Evolutionary conservation across 83 land plant species (phyloP).

Genomic region (Picea abies): DNA sequence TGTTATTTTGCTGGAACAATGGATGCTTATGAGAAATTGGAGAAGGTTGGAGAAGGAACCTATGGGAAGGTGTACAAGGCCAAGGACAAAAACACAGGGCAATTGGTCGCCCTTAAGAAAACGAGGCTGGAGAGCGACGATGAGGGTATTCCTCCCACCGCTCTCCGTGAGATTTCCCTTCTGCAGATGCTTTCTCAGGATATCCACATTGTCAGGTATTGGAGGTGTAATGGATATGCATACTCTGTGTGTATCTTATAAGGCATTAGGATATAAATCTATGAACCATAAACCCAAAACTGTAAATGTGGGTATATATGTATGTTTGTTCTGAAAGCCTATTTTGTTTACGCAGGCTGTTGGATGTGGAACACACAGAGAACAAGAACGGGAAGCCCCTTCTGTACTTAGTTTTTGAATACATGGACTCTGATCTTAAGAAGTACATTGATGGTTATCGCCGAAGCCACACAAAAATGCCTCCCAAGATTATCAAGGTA

Average conservation of each 20-base stretch:
- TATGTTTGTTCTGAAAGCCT: neutral
- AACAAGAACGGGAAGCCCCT: constrained; percentile 76
- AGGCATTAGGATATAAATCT: no score
- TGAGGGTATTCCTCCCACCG: constrained; percentile 96
- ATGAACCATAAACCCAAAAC: no score
- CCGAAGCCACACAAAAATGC: constrained; percentile 33
- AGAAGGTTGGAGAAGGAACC: constrained; percentile 98
- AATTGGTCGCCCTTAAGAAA: constrained; percentile 93
- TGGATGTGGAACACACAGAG: constrained; percentile 81
- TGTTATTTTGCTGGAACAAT: constrained; percentile 17
- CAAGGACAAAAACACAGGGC: constrained; percentile 72
- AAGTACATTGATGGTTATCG: constrained; percentile 67
- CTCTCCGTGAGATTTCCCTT: constrained; percentile 96
- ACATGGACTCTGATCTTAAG: constrained; percentile 93
- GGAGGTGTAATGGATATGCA: no score
- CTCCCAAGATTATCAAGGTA: constrained; percentile 63
- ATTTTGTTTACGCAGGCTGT: constrained; percentile 46
- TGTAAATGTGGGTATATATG: neutral
- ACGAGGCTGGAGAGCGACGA: constrained; percentile 94
- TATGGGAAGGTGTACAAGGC: constrained; percentile 99
- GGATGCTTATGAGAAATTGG: constrained; percentile 75
- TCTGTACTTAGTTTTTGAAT: constrained; percentile 89
- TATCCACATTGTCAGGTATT: constrained; percentile 75
- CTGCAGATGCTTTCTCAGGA: constrained; percentile 89
- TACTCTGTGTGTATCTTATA: no score